These are phyloP conservation scores for Tulasnella sp. DNA, from an alignment of 768 basidiomycete genomes.

Conservation along the genomic window DNA sequence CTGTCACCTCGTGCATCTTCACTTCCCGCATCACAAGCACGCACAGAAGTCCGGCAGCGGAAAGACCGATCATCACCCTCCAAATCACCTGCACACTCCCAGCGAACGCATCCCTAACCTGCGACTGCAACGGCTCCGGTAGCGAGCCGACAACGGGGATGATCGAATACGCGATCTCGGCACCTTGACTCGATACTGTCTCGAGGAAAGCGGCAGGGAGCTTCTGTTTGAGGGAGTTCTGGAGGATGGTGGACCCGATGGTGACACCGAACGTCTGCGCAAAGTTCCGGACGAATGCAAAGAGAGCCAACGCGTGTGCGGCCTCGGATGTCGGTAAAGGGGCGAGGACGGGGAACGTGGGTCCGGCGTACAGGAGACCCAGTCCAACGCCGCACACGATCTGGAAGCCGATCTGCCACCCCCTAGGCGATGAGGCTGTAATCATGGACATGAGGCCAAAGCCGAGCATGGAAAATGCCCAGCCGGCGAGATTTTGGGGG, in stretches of 20 bases:
- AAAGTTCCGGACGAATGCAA: slow-evolving; percentile 25
- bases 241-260: slow-evolving; percentile 35
- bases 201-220: slow-evolving; percentile 34
- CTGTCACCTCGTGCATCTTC: too few species aligned
- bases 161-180: slow-evolving; percentile 20
- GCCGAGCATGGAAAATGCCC: slow-evolving; percentile 29
- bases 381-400: slow-evolving; percentile 7
- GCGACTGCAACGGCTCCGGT: slow-evolving; percentile 6
- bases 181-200: slow-evolving; percentile 18
- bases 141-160: slow-evolving; percentile 19
- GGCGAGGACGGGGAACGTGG: slow-evolving; percentile 26
- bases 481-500: slow-evolving; percentile 29
- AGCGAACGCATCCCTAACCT: slow-evolving; percentile 20
- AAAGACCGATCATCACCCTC: slow-evolving; percentile 31
- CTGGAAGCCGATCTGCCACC: slow-evolving; percentile 12
- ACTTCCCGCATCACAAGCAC: too few species aligned
- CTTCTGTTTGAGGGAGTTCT: slow-evolving; percentile 35
- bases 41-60: slow-evolving; percentile 25
- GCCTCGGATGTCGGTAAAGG: slow-evolving; percentile 8
- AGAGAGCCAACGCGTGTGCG: slow-evolving; percentile 18
- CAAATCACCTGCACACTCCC: slow-evolving; percentile 15
- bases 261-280: not conserved
- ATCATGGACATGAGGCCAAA: slow-evolving; percentile 26
- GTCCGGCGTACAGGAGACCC: slow-evolving; percentile 13
- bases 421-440: not conserved